Evolutionary conservation across 2,329 filamentous ascomycete species (phyloP).

Genomic region (Sporothrix mexicana): DNA sequence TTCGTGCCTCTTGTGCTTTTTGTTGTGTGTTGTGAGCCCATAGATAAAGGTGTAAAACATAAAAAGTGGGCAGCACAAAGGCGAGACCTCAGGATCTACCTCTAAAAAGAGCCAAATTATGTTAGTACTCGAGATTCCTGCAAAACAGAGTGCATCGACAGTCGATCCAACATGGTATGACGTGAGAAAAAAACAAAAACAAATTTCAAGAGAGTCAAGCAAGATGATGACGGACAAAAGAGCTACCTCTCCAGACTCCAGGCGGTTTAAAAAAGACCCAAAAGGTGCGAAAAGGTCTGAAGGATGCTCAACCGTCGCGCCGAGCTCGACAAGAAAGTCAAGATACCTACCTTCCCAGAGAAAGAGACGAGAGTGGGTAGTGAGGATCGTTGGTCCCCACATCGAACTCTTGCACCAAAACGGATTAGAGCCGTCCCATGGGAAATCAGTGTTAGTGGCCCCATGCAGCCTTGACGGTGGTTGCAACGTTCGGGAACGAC

Average conservation of each 20-base stretch:
- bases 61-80: constrained; percentile 13
- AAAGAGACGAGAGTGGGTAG: neutral
- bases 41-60: constrained; percentile 17
- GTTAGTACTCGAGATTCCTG: neutral
- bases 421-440: constrained; percentile 26
- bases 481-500: constrained; percentile 24
- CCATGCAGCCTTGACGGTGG: constrained; percentile 18
- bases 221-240: constrained; percentile 23
- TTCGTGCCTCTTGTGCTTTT: neutral
- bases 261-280: neutral
- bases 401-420: neutral
- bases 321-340: neutral
- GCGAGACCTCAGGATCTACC: neutral
- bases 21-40: neutral
- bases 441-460: constrained; percentile 13
- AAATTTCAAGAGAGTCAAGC: constrained; percentile 18
- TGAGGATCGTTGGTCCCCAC: constrained; percentile 8
- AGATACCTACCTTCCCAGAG: neutral
- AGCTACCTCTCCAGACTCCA: constrained; percentile 5
- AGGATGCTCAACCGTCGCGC: neutral
- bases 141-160: neutral
- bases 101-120: neutral
- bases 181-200: constrained; percentile 25
- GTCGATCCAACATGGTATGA: constrained; percentile 10
- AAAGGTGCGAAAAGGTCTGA: neutral